Evolutionary conservation across 2,329 filamentous ascomycete species (phyloP).

Genomic region (Trichothecium roseum): DNA sequence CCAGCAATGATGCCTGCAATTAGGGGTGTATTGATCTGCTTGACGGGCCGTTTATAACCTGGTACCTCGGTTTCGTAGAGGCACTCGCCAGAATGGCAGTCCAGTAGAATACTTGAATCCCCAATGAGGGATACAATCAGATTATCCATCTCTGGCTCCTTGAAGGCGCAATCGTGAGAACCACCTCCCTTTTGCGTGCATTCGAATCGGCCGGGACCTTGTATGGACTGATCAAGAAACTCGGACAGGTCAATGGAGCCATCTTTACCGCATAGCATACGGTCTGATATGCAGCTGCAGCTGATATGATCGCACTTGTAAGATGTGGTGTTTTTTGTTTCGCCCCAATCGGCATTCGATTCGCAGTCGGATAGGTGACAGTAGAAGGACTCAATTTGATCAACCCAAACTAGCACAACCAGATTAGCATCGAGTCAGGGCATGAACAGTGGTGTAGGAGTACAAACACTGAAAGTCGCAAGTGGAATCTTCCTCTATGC

Average conservation of each 20-base stretch:
- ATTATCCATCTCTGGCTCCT: slow-evolving; percentile 85
- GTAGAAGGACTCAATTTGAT: slow-evolving; percentile 89
- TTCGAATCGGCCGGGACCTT: slow-evolving; percentile 77
- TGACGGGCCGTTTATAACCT: slow-evolving; percentile 78
- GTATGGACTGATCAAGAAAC: slow-evolving; percentile 73
- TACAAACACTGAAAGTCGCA: slow-evolving; percentile 90
- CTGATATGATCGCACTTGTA: slow-evolving; percentile 79
- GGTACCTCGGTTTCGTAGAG: slow-evolving; percentile 87
- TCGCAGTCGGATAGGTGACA: slow-evolving; percentile 77
- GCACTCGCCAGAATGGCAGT: slow-evolving; percentile 82
- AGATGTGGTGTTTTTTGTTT: slow-evolving; percentile 65
- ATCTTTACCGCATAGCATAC: slow-evolving; percentile 87
- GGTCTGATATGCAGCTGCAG: slow-evolving; percentile 79
- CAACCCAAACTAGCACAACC: slow-evolving; percentile 71
- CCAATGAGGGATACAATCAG: slow-evolving; percentile 84
- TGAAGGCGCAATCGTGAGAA: slow-evolving; percentile 64
- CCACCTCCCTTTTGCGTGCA: slow-evolving; percentile 58
- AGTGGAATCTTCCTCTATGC: slow-evolving; percentile 59
- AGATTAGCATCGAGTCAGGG: not conserved
- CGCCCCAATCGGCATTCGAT: slow-evolving; percentile 58
- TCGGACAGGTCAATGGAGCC: slow-evolving; percentile 88
- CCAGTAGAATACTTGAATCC: slow-evolving; percentile 76
- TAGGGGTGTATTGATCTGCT: slow-evolving; percentile 92
- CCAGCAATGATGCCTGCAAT: slow-evolving; percentile 90
- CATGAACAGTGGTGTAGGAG: not conserved